Evolutionary conservation across 768 basidiomycete species (phyloP).

Genomic region (Chalciporus sphaerocephalus): DNA sequence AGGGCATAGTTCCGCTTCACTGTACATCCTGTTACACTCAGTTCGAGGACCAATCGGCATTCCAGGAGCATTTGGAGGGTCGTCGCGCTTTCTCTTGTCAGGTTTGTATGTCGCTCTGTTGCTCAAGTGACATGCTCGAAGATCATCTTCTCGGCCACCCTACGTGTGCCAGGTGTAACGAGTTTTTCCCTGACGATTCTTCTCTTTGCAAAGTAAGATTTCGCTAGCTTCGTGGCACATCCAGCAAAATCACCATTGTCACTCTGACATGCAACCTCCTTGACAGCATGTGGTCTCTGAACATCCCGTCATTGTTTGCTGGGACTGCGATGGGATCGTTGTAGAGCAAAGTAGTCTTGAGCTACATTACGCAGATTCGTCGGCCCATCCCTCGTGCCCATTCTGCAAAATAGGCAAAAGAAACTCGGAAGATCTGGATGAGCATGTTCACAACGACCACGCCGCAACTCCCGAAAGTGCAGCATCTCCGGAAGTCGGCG

Average conservation of each 20-base stretch:
- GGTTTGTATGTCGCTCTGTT: conserved; percentile 18
- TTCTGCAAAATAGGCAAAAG: conserved; percentile 18
- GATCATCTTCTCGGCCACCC: conserved; percentile 25
- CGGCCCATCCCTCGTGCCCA: conserved; percentile 19
- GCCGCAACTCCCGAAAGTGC: conserved; percentile 2
- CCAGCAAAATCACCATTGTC: neutral
- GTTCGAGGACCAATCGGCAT: conserved; percentile 16
- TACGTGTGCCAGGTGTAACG: conserved; percentile 20
- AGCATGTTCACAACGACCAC: conserved; percentile 23
- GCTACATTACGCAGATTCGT: conserved; percentile 21
- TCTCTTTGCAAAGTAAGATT: conserved; percentile 20
- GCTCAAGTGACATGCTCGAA: conserved; percentile 23
- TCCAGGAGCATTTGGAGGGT: conserved; percentile 18
- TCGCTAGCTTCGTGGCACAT: neutral
- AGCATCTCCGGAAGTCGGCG: neutral
- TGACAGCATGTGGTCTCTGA: conserved; percentile 21
- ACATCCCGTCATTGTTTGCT: conserved; percentile 26
- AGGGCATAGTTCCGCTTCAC: conserved; percentile 11
- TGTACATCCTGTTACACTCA: conserved; percentile 21
- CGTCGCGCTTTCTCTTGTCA: conserved; percentile 16
- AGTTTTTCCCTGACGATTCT: conserved; percentile 17
- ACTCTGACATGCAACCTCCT: neutral
- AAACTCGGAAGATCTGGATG: conserved; percentile 12
- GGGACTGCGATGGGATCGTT: conserved; percentile 27
- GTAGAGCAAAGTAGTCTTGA: conserved; percentile 19